These are phyloP conservation scores for Coriolopsis trogii DNA, from an alignment of 1,284 basidiomycete species.

Conservation along the genomic window DNA sequence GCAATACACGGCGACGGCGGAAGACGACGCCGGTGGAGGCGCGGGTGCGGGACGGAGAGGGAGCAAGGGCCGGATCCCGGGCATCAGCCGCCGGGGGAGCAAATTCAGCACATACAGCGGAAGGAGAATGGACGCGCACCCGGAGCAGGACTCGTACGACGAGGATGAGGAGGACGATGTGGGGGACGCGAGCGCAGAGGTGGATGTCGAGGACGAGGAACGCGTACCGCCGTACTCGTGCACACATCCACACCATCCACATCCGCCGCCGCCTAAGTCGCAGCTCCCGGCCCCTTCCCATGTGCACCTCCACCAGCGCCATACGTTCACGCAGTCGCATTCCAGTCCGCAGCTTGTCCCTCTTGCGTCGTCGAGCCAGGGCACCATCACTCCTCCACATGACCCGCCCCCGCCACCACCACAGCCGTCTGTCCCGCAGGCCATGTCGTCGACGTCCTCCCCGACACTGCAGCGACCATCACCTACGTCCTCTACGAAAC, in stretches of 20 bases:
- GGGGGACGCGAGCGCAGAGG: neutral
- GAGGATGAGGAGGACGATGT: constrained; percentile 8
- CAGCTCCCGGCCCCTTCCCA: constrained; percentile 7
- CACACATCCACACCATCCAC: constrained; percentile 4
- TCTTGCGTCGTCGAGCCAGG: constrained; percentile 1
- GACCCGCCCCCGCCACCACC: neutral
- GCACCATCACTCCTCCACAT: constrained; percentile 3
- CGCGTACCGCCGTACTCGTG: constrained; percentile 21
- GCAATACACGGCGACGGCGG: constrained; percentile 10
- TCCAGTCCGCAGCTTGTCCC: constrained; percentile 29
- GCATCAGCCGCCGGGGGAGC: constrained; percentile 12
- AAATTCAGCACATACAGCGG: too few species aligned
- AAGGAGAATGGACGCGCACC: constrained; percentile 18
- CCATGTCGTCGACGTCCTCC: neutral
- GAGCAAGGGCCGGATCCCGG: constrained; percentile 4
- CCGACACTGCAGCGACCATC: neutral
- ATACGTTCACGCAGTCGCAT: constrained; percentile 32
- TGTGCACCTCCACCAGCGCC: constrained; percentile 26
- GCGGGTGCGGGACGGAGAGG: constrained; percentile 5
- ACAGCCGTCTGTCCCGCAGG: neutral
- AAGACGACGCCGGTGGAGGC: neutral
- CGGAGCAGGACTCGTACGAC: constrained; percentile 17
- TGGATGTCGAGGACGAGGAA: constrained; percentile 10
- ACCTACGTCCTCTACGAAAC: constrained; percentile 15
- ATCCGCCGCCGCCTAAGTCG: constrained; percentile 4